Percentiles rank a stretch among this genome's conserved stretches.
phyloP scores from a whole-genome alignment of 2,329 filamentous ascomycete genomes.

The Dryadomyces quercus-mongolicae region DNA sequence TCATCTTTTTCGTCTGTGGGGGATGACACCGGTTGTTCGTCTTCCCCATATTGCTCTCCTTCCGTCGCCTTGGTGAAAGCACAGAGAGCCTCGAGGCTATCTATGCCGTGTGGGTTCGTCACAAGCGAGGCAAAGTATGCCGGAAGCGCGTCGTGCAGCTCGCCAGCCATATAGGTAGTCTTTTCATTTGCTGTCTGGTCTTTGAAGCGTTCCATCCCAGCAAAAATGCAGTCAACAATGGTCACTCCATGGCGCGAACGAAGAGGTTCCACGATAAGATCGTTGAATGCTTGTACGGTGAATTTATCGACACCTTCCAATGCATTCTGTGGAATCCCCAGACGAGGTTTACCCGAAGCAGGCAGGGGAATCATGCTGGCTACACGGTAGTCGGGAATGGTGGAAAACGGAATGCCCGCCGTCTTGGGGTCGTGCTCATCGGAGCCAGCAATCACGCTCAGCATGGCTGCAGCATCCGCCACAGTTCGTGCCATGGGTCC shows the following conservation, averaged over 20 bases:
- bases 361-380: slow-evolving; percentile 23
- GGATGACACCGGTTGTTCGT: slow-evolving; percentile 33
- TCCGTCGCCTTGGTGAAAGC: slow-evolving; percentile 41
- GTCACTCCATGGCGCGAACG: slow-evolving; percentile 40
- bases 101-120: slow-evolving; percentile 44
- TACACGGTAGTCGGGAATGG: slow-evolving; percentile 3
- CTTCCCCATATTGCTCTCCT: slow-evolving; percentile 45
- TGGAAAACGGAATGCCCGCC: slow-evolving; percentile 41
- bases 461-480: slow-evolving; percentile 48
- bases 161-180: slow-evolving; percentile 23
- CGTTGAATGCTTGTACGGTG: slow-evolving; percentile 38
- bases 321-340: slow-evolving; percentile 52
- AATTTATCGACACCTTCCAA: slow-evolving; percentile 21
- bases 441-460: slow-evolving; percentile 50
- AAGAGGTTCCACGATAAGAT: slow-evolving; percentile 35
- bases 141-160: slow-evolving; percentile 45
- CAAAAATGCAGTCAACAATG: slow-evolving; percentile 28
- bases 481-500: slow-evolving; percentile 55
- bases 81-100: slow-evolving; percentile 35
- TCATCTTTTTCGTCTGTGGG: not conserved
- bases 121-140: slow-evolving; percentile 44
- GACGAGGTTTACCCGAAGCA: slow-evolving; percentile 31
- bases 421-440: slow-evolving; percentile 56
- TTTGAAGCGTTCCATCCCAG: slow-evolving; percentile 24
- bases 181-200: not conserved